Conservation (phyloP, 768 basidiomycete species). For the Mycena albidolilacea region DNA sequence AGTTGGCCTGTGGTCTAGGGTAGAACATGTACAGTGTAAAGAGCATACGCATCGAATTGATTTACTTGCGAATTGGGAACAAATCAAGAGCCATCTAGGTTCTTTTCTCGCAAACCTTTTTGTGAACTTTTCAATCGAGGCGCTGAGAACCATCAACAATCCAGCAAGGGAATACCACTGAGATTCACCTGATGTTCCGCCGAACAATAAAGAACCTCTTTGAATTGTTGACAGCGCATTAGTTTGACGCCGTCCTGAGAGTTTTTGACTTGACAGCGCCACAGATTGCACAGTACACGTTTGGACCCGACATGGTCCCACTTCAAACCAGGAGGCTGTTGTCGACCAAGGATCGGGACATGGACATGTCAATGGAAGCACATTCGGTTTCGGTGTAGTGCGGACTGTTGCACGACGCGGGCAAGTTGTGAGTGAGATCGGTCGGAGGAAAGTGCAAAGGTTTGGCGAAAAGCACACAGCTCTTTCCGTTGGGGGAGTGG, state of each 20-base stretch:
- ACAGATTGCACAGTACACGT: conserved; percentile 36
- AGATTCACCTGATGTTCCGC: conserved; percentile 20
- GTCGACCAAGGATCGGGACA: conserved; percentile 15
- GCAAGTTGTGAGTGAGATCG: conserved; percentile 19
- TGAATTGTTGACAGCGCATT: conserved; percentile 37
- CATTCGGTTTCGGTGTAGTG: conserved; percentile 19
- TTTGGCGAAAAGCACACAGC: conserved; percentile 36
- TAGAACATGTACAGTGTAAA: no score
- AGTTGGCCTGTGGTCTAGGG: no score
- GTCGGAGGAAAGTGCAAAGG: conserved; percentile 26
- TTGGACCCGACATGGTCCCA: not conserved
- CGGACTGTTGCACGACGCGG: conserved; percentile 25
- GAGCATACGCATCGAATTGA: no score
- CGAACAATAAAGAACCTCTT: conserved; percentile 39
- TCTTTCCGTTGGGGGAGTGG: conserved; percentile 24
- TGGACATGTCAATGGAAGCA: conserved; percentile 25
- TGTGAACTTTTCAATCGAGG: conserved; percentile 9
- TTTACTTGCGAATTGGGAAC: no score
- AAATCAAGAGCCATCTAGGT: no score
- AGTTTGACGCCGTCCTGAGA: conserved; percentile 13
- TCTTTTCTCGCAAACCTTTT: conserved; percentile 21
- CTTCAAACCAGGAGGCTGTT: conserved; percentile 24
- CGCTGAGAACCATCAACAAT: not conserved
- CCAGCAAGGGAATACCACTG: not conserved
- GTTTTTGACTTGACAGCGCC: conserved; percentile 32